Base-by-base conservation (phyloP, 2,329 filamentous ascomycete genomes). In the Cladosporium colombiae region DNA sequence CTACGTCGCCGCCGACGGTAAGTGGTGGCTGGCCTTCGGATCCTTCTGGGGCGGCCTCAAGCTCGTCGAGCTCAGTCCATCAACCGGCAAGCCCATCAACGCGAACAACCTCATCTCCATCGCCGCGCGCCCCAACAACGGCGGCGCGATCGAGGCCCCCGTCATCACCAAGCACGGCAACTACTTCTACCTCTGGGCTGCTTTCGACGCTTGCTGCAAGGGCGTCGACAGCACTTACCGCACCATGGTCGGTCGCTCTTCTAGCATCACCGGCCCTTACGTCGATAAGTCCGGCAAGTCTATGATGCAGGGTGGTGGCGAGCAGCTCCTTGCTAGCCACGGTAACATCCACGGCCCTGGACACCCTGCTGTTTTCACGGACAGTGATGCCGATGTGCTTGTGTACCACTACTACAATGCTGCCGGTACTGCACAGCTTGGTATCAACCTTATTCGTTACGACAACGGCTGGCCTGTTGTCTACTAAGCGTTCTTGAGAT, bases 271-370 rank as follows among this genome's bases (percentile, higher is more conserved):
- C 7, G 62, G 62, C 37, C 62, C 62, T 0, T 64, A 64, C 53
- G 62, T 64, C 27, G 62, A 64, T 37, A 44, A 64, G 37, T 53
- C 53, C 13, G 62, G 62, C 62, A 46, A 33, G 53, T 64, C 62
- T 49, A 64, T 64, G 62, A 83, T 79, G 0, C 71, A 78, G 7
- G 83, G 84, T 52, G 88, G 88, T 8, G 89, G 89, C 1, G 88
- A 85, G 0, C 78, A 85, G 5, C 83, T 91, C 0, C 79, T 91
- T 0, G 82, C 83, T 68, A 85, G 81, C 18, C 87, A 91, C 69
- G 85, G 78, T 6, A 83, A 77, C 31, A 81, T 89, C 0, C 91
- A 90, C 70, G 88, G 85, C 29, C 88, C 88, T 16, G 88, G 88
- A 67, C 88, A 88, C 46, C 87, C 90, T 75, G 86, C 84, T 55